Evolutionary conservation across 2,329 filamentous ascomycete genomes (phyloP), one percentile per base, ranked within the genome.

Genomic region (Penicillium sp.): DNA sequence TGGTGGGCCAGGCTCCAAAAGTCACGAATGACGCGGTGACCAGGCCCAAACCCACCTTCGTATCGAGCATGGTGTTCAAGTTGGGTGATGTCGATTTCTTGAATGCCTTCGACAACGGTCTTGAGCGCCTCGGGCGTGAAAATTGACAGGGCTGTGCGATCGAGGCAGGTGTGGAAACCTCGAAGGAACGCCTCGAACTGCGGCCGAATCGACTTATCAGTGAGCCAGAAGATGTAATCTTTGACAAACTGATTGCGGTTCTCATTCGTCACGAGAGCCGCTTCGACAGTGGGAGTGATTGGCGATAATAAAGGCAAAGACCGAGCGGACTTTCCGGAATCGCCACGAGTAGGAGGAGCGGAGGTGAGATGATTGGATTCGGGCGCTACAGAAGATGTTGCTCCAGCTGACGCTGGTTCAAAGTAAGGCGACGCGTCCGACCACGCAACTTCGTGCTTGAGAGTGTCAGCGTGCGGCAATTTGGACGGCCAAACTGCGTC

Each of bases 1-100:
- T 83, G 71, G 86, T 95, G 38, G 73, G 96, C 90, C 7, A 97
- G 84, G 12, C 82, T 82, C 95, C 95, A 99, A 73, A 99, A 98
- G 66, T 90, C 86, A 25, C 81, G 79, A 43, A 99, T 87, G 0
- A 89, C 86, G 14, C 81, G 85, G 65, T 95, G 88, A 0, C 80
- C 81, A 0, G 86, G 80, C 48, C 88, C 85, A 82, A 91, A 98
- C 14, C 90, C 91, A 39, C 83, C 82, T 48, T 95, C 90, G 74
- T 98, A 98, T 15, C 87, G 87, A 0, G 91, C 82, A 59, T 88
- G 85, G 3, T 83, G 82, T 63, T 89, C 85, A 8, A 98, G 84
- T 63, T 90, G 89, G 0, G 82, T 69, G 5, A 96, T 83, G 70
- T 96, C 89, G 65, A 98, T 93, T 37, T 90, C 84, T 67, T 91